Evolutionary conservation across 164 flowering plant species (phyloP), one percentile per base, ranked within the genome.

Genomic region (Akebia trifoliata): DNA sequence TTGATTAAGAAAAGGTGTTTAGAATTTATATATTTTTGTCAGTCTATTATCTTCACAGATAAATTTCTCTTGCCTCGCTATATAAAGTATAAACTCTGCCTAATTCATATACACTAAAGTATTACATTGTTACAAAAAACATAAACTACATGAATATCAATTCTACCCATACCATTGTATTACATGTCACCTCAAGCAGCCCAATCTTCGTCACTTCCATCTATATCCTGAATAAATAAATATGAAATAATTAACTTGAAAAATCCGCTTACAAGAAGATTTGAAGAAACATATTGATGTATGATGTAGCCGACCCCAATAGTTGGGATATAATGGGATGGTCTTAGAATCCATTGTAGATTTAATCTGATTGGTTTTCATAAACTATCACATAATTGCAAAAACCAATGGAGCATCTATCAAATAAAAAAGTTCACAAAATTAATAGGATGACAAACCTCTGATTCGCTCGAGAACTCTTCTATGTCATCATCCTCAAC

Each of bases 191-290:
- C 24, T 76, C 67, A 76, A 53, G 67, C 76, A 61, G 72, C 65
- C 82, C 83, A 83, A 60, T 78, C 88, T 50, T 75, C 77, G 57
- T 80, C 88, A 58, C 78, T 77, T 58, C 17, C 82, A 60, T 69
- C 69, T 10, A 54, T 54, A 59, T 63, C 82, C 84, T 83, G 74
- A 59, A 64, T n/a, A 60, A 58, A 39, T 50, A 11, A 29, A 21
- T 18, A 21, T 10, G 8, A 28, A 35, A 48, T 24, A 20, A 31
- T 21, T 29, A 26, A 52, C 28, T 29, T 32, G 18, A 20, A 25
- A 49, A 56, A 46, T 35, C n/a, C 42, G 26, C 12, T 20, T 28
- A 17, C 25, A 15, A 30, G 30, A 12, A 17, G 17, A 12, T 2
- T 11, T 22, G 24, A 35, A 14, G 9, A 28, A 11, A 18, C 5